phyloP scores from a whole-genome alignment of 768 basidiomycete genomes.

The Phylloporus sp. region DNA sequence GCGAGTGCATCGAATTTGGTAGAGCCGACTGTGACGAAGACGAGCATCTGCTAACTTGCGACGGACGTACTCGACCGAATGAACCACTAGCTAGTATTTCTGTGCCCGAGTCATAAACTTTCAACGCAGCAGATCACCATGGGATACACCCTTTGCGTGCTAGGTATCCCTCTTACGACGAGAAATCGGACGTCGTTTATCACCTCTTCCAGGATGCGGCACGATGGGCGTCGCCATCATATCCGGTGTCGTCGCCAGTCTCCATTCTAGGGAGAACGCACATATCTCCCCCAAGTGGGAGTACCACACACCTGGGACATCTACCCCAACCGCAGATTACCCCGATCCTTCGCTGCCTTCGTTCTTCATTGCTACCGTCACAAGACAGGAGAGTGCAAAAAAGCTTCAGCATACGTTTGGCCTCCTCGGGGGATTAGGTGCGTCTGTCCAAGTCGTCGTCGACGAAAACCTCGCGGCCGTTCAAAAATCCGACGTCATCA shows the following conservation, averaged over 20 bases:
- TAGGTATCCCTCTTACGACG: constrained; percentile 45
- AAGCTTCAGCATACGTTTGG: constrained; percentile 61
- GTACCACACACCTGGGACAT: constrained; percentile 65
- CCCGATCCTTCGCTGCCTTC: constrained; percentile 70
- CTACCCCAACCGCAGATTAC: constrained; percentile 53
- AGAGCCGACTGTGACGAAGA: constrained; percentile 86
- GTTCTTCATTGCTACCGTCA: constrained; percentile 85
- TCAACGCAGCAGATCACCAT: constrained; percentile 37
- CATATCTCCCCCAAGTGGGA: constrained; percentile 50
- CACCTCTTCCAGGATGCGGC: constrained; percentile 70
- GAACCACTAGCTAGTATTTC: too few species aligned
- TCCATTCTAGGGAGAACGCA: constrained; percentile 47
- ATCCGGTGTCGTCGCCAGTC: constrained; percentile 84
- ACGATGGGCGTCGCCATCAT: constrained; percentile 97
- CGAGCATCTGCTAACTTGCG: constrained; percentile 23
- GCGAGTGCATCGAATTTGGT: constrained; percentile 80
- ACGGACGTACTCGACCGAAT: constrained; percentile 8
- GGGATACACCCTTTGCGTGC: constrained; percentile 90
- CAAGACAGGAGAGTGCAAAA: constrained; percentile 65
- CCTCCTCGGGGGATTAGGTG: constrained; percentile 53
- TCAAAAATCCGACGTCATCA: constrained; percentile 71
- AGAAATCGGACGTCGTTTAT: constrained; percentile 12
- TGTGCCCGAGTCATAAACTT: neutral
- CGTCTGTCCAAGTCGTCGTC: constrained; percentile 65
- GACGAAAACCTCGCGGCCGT: constrained; percentile 69